These are phyloP conservation scores for Syzygium grande DNA, from an alignment of 345 rosid species.

Conservation along the genomic window DNA sequence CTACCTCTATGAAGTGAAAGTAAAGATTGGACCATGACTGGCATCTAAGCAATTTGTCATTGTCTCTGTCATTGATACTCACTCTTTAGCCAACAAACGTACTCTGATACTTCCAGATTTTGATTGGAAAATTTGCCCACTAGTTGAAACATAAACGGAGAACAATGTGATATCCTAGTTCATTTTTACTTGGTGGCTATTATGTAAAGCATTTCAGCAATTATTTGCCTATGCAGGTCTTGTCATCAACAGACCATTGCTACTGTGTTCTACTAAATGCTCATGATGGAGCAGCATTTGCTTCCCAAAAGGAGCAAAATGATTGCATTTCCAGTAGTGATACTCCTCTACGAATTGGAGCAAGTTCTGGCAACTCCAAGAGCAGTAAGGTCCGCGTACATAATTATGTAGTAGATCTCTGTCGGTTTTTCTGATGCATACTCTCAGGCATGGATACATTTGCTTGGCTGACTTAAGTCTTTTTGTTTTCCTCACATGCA, in stretches of 20 bases:
- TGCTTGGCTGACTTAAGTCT: neutral
- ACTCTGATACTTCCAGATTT: neutral
- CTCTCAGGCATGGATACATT: neutral
- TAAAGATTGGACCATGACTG: neutral
- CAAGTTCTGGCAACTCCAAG: conserved; percentile 25
- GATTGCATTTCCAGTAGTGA: conserved; percentile 38
- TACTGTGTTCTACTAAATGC: conserved; percentile 93
- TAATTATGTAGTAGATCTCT: neutral
- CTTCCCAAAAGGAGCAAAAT: conserved; percentile 32
- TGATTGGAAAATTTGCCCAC: neutral
- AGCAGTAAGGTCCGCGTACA: conserved; percentile 54
- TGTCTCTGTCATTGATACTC: neutral
- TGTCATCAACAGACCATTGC: conserved; percentile 83
- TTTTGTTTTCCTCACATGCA: neutral
- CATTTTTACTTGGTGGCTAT: neutral
- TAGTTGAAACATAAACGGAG: neutral
- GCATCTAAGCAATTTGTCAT: neutral
- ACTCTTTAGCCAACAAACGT: neutral
- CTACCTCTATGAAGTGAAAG: neutral
- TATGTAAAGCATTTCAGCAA: neutral
- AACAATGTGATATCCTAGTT: neutral
- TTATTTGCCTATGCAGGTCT: conserved; percentile 39
- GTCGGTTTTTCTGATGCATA: neutral
- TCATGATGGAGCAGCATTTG: conserved; percentile 93
- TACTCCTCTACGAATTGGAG: conserved; percentile 18